Evolutionary conservation across 768 basidiomycete genomes (phyloP), one percentile per base, ranked within the genome.

Genomic region (Suillus weaverae): DNA sequence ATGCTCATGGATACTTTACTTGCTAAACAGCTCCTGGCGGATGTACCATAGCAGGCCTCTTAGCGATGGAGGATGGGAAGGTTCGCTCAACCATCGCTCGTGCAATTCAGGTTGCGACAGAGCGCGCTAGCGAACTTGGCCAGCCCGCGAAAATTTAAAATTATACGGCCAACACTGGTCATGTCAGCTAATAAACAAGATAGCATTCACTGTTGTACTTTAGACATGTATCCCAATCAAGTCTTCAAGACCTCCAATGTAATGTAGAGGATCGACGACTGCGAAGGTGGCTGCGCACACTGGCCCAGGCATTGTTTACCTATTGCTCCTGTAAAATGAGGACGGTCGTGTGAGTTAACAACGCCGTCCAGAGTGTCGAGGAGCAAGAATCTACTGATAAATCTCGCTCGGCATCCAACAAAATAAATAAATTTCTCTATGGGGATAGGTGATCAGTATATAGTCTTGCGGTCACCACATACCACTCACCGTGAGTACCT

Each of bases 321-420:
- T 94, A 73, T 96, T 80, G 94, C 94, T 96, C 90, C 84, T 87
- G 77, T 94, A 92, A 96, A 97, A 97, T 96, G 90, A 95, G 93
- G 86, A 89, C 88, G 85, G 81, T 81, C 91, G 90, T 88, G 89
- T 94, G 75, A 78, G 74, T 73, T 70, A 65, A 66, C 69, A 70
- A 87, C 89, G 89, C 85, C 86, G 87, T 85, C 89, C 95, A 96
- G 95, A 96, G 95, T 97, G 95, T 96, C 85, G 85, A 85, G 85
- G 93, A 97, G 94, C 95, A 41, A 32, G 20, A 66, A 22, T 60
- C 13, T 48, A 62, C 9, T 64, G 55, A 63, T 35, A 26, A 16
- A 44, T 41, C 57, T 41, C 18, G 4, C 44, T 20, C 7, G 41
- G 16, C 16, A 41, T 66, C 33, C 22, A 35, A 36, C 16, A 44